Evolutionary conservation across 2,329 filamentous ascomycete species (phyloP).

Genomic region (Ophiostoma montium): DNA sequence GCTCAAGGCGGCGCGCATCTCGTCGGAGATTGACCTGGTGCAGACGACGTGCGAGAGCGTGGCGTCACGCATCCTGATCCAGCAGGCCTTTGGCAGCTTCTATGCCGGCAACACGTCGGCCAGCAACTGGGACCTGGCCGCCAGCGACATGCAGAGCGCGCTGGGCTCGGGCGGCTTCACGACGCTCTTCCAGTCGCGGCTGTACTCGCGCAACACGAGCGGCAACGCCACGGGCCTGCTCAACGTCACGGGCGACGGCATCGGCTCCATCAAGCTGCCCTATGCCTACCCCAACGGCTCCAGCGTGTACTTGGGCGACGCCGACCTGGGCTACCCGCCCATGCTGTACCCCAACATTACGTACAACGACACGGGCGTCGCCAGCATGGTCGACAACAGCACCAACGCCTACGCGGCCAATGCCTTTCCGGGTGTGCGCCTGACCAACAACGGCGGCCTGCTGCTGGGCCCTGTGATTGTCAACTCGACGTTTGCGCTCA

Average conservation of each 20-base stretch:
- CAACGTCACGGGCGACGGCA: constrained; percentile 42
- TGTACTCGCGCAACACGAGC: constrained; percentile 56
- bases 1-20: constrained; percentile 70
- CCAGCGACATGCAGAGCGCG: constrained; percentile 55
- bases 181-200: constrained; percentile 52
- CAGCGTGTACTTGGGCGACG: constrained; percentile 45
- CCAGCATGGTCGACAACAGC: constrained; percentile 27
- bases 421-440: constrained; percentile 35
- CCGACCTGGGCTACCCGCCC: constrained; percentile 52
- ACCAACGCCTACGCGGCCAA: constrained; percentile 30
- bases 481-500: constrained; percentile 58
- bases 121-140: constrained; percentile 46
- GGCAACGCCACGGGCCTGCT: constrained; percentile 43
- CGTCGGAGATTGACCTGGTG: constrained; percentile 65
- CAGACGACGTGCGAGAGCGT: constrained; percentile 62
- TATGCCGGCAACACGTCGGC: constrained; percentile 40
- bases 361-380: constrained; percentile 33
- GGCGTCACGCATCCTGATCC: constrained; percentile 49
- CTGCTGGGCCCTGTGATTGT: constrained; percentile 62
- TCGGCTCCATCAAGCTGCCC: constrained; percentile 45
- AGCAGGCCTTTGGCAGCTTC: constrained; percentile 36
- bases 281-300: constrained; percentile 43
- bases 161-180: constrained; percentile 45
- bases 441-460: constrained; percentile 42
- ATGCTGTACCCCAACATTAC: constrained; percentile 67